Conservation (phyloP, 441 rosid species). For the Populus hybrid region DNA sequence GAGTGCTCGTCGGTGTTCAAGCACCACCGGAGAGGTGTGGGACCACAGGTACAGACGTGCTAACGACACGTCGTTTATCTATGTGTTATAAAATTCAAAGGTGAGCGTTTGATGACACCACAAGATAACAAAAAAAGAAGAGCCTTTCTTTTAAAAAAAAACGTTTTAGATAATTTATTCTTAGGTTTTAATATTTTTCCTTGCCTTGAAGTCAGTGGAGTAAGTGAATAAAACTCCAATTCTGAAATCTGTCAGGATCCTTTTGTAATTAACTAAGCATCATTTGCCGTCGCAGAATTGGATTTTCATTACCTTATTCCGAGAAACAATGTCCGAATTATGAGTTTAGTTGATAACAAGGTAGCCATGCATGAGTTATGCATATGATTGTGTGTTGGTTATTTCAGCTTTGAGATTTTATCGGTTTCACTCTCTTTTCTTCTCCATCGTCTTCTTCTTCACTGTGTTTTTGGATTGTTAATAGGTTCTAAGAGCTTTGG, state of each 20-base stretch:
- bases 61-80: slow-evolving; percentile 58
- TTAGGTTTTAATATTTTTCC: slow-evolving; percentile 6
- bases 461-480: too few species aligned
- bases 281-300: slow-evolving; percentile 27
- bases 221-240: slow-evolving; percentile 33
- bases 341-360: slow-evolving; percentile 3
- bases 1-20: slow-evolving; percentile 84
- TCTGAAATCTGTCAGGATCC: slow-evolving; percentile 28
- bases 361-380: neutral
- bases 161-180: neutral
- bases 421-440: too few species aligned
- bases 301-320: neutral
- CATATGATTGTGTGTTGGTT: neutral
- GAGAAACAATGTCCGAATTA: neutral
- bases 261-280: slow-evolving; percentile 23
- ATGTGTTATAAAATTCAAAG: slow-evolving; percentile 22
- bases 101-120: slow-evolving; percentile 22
- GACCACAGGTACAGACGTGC: slow-evolving; percentile 75
- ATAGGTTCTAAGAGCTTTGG: too few species aligned
- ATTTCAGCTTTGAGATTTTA: too few species aligned
- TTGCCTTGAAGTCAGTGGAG: slow-evolving; percentile 45
- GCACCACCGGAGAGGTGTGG: slow-evolving; percentile 48
- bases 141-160: neutral
- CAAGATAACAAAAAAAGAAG: slow-evolving; percentile 4
- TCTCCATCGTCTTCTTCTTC: too few species aligned